Evolutionary conservation across 208 protist species (phyloP).

Genomic region (Entamoeba nuttalli): DNA sequence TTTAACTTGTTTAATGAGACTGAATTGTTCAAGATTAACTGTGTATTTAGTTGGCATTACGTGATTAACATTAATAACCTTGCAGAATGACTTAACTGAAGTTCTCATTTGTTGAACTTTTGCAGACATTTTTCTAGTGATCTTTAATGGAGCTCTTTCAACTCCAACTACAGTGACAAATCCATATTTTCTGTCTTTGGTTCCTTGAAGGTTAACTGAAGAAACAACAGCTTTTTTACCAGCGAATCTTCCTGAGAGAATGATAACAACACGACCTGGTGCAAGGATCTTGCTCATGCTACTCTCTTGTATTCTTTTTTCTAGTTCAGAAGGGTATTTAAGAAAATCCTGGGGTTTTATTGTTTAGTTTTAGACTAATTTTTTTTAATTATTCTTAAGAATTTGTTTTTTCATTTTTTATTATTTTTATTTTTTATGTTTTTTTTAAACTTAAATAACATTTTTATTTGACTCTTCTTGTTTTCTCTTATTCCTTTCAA

Average conservation of each 20-base stretch:
- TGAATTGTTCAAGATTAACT: constrained; percentile 18
- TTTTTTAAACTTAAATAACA: no score
- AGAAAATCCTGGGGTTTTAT: no score
- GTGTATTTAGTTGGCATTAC: constrained; percentile 46
- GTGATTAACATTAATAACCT: constrained; percentile 43
- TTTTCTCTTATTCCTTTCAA: no score
- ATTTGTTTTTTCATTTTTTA: no score
- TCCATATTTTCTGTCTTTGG: constrained; percentile 20
- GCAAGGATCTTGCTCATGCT: constrained; percentile 25
- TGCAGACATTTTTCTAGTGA: constrained; percentile 33
- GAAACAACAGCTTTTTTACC: constrained; percentile 49
- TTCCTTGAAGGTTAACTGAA: neutral
- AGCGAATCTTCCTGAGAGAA: constrained; percentile 44
- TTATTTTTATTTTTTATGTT: no score
- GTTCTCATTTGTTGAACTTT: constrained; percentile 37
- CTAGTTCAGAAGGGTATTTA: no score
- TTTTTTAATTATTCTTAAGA: no score
- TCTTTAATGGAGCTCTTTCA: constrained; percentile 26
- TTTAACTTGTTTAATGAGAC: neutral
- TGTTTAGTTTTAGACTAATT: no score
- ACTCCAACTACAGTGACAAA: constrained; percentile 46
- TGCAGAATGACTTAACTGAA: constrained; percentile 42
- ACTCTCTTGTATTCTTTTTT: no score
- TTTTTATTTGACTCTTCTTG: no score
- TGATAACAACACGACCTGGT: constrained; percentile 37